Base-by-base conservation (phyloP, 2,329 filamentous ascomycete genomes). In the Capronia americana region DNA sequence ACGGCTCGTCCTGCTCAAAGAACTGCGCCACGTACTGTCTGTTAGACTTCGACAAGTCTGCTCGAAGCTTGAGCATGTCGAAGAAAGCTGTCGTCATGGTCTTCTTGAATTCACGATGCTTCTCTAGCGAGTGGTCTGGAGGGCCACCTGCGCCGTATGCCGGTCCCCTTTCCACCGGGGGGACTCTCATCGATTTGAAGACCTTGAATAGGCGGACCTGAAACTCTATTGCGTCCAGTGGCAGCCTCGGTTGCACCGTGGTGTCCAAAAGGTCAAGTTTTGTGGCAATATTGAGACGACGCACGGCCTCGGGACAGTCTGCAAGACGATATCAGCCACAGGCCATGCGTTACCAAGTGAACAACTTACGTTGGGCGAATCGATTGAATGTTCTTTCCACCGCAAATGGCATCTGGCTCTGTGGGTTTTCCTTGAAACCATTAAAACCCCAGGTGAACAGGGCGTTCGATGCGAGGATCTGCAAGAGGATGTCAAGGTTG, bases 391-490 rank as follows among this genome's bases (percentile, higher is more conserved):
- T 26, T 20, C 24, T 26, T 26, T 51, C 12, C 34, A 38, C 34
- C 34, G 34, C 34, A 38, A 17, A 4, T 17, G 34, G 46, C 24
- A 20, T 51, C 20, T 51, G 20, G 20, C 8, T 24, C n/a, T 20
- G 46, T 23, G 46, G 46, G 3, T 51, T 11, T 26, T 51, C 46
- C 7, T 51, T 26, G 46, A 51, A 51, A 5, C 46, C 46, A 7
- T 51, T 51, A 7, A 51, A 51, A 3, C n/a, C 46, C 46, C 46
- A 51, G 20, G 46, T 51, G 24, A 51, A 51, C 12, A 51, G n/a
- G 0, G 46, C 46, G 46, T 51, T 51, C 8, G 20, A 51, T 3
- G 6, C 17, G 20, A 51, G 7, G 20, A 51, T 4, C 12, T 26
- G 46, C 6, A 51, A 51, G 17, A 51, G 17, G n/a, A 11, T 12